Percentiles rank a stretch among this genome's conserved stretches.
Evolutionary conservation across 2,329 filamentous ascomycete genomes (phyloP).

Genomic region (Ophiostoma quercus): DNA sequence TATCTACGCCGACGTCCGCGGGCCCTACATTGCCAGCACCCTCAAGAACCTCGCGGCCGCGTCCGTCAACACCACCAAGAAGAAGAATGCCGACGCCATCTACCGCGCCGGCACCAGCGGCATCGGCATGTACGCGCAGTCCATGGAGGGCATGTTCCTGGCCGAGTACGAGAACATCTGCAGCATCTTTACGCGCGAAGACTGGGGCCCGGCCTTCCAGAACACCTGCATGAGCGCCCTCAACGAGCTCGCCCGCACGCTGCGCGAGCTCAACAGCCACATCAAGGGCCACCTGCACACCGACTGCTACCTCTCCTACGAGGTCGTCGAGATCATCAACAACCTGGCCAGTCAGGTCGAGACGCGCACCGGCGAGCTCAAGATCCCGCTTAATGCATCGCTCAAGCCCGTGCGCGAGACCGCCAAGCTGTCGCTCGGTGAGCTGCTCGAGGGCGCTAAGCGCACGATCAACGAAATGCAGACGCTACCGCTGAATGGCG

Average conservation of each 20-base stretch:
- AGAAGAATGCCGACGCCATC: conserved; percentile 73
- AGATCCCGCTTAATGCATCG: conserved; percentile 73
- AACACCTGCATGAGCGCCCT: conserved; percentile 73
- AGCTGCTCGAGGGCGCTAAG: conserved; percentile 78
- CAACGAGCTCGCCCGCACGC: conserved; percentile 74
- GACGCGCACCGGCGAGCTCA: conserved; percentile 69
- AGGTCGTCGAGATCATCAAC: conserved; percentile 87
- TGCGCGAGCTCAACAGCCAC: conserved; percentile 83
- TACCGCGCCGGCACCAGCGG: conserved; percentile 88
- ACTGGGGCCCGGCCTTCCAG: conserved; percentile 75
- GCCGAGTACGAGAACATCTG: conserved; percentile 90
- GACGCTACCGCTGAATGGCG: conserved; percentile 70
- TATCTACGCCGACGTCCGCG: conserved; percentile 80
- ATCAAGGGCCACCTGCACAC: conserved; percentile 81
- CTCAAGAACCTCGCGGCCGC: conserved; percentile 83
- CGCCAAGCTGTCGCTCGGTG: conserved; percentile 76
- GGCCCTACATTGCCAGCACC: conserved; percentile 76
- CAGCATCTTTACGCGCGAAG: conserved; percentile 76
- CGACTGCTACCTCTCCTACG: conserved; percentile 92
- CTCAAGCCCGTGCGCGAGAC: conserved; percentile 88
- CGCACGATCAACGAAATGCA: conserved; percentile 61
- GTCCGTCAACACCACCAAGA: conserved; percentile 75
- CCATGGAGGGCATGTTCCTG: conserved; percentile 78
- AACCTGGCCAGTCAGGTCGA: conserved; percentile 74
- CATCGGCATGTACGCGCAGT: conserved; percentile 81